phyloP scores from a whole-genome alignment of 129 eudicot genomes.

The Saussurea involucrata region DNA sequence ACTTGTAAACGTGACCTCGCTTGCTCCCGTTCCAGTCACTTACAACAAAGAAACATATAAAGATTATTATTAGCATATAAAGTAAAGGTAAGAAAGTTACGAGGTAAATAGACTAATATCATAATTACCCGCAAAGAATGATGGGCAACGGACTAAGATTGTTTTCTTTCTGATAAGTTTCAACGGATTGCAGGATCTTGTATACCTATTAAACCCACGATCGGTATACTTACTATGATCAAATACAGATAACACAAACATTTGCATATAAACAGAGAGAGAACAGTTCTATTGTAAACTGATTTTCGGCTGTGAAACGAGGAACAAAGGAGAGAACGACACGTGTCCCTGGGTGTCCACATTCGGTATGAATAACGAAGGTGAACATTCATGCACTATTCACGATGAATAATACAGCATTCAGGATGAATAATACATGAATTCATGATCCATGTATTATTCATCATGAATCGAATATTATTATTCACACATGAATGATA shows the following conservation, averaged over 20 bases:
- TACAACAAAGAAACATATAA: neutral
- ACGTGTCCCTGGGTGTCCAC: no score
- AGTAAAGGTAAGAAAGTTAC: neutral
- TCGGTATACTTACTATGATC: neutral
- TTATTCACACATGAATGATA: no score
- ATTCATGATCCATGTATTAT: no score
- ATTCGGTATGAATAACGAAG: no score
- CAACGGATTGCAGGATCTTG: constrained; percentile 69
- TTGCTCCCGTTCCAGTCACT: constrained; percentile 99
- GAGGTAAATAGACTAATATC: neutral
- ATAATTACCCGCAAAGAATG: constrained; percentile 69
- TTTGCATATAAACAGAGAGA: neutral
- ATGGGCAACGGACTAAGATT: constrained; percentile 70
- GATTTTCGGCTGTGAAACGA: no score
- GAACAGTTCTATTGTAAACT: no score
- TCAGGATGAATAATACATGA: no score
- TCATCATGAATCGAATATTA: no score
- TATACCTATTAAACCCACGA: constrained; percentile 45
- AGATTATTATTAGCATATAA: neutral
- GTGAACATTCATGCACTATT: no score
- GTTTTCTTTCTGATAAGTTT: constrained; percentile 73
- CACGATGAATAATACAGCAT: no score
- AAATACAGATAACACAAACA: neutral
- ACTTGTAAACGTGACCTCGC: constrained; percentile 87
- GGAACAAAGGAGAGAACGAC: no score